A percentile compares a stretch with the other conserved stretches of the same genome.
phyloP scores from a whole-genome alignment of 192 early-diverging fungal genomes.

The Ambispora gerdemannii region DNA sequence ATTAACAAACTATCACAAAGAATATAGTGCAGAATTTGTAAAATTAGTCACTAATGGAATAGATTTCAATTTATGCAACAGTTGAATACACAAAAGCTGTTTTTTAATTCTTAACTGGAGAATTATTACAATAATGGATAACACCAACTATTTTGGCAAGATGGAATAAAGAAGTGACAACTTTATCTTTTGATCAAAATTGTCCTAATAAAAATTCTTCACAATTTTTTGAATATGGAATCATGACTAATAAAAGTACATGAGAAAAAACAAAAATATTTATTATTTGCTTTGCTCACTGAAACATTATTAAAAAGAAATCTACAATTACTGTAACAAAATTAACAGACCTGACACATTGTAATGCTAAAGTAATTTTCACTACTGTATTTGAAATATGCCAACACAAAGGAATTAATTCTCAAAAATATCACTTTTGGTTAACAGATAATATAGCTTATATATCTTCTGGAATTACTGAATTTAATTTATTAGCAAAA shows the following conservation, averaged over 20 bases:
- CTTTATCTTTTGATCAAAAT: no score
- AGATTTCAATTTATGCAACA: not conserved
- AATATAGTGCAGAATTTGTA: not conserved
- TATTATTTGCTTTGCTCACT: not conserved
- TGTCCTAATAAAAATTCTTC: no score
- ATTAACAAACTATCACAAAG: not conserved
- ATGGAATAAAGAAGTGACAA: constrained; percentile 4
- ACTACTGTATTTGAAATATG: not conserved
- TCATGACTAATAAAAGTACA: constrained; percentile 11
- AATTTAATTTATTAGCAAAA: not conserved
- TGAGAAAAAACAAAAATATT: constrained; percentile 1
- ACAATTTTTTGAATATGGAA: not conserved
- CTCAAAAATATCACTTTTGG: not conserved
- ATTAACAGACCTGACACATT: not conserved
- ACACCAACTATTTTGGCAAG: not conserved
- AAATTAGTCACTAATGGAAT: not conserved
- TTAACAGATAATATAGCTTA: constrained; percentile 18
- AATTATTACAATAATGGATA: not conserved
- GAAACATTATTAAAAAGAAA: not conserved
- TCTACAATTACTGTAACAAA: not conserved
- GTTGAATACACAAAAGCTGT: not conserved
- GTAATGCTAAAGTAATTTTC: not conserved
- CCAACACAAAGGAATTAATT: not conserved
- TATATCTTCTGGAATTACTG: not conserved
- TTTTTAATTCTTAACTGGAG: constrained; percentile 5